Conservation (phyloP, 1,284 basidiomycete species). For the Cerrena zonata region DNA sequence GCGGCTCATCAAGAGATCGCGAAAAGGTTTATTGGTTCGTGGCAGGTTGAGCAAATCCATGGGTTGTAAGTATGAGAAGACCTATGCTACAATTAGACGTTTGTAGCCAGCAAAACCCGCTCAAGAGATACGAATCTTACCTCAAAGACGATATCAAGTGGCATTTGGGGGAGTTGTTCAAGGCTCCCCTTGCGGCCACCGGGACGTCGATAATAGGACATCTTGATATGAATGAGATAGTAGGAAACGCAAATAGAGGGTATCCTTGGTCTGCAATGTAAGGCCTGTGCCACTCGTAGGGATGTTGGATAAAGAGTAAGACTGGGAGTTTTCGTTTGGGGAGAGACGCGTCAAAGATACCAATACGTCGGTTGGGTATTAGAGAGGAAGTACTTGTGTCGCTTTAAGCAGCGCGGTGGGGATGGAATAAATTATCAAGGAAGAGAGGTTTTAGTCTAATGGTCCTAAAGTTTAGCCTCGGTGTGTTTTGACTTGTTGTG, state of each 20-base stretch:
- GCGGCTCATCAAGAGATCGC: conserved; percentile 13
- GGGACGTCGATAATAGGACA: not conserved
- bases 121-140: not conserved
- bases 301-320: not conserved
- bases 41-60: conserved; percentile 15
- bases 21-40: conserved; percentile 10
- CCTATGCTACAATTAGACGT: not conserved
- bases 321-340: not conserved
- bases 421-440: too few relatives aligned
- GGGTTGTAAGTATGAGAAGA: conserved; percentile 11
- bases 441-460: too few relatives aligned
- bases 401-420: too few relatives aligned
- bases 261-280: not conserved
- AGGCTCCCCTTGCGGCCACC: conserved; percentile 1
- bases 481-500: too few relatives aligned
- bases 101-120: too few relatives aligned
- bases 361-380: too few relatives aligned
- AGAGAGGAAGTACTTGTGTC: too few relatives aligned
- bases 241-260: not conserved
- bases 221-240: not conserved
- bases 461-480: too few relatives aligned
- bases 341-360: not conserved
- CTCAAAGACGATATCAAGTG: conserved; percentile 7
- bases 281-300: not conserved
- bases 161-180: conserved; percentile 6